Evolutionary conservation across 2,329 filamentous ascomycete species (phyloP), one percentile per base, ranked within the genome.

Genomic region (Aspergillus neoniger): DNA sequence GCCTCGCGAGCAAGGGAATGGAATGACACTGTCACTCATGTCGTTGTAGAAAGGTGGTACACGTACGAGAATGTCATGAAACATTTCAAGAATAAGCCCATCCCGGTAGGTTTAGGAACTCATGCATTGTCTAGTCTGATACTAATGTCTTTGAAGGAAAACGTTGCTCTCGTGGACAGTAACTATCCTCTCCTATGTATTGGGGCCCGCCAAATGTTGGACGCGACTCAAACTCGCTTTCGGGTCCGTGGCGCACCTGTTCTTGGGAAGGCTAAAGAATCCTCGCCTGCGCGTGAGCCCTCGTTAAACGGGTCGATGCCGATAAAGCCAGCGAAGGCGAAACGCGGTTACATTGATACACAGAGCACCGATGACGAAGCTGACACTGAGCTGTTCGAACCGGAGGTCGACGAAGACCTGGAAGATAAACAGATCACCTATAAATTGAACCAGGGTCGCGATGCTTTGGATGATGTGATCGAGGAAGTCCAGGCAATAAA

Each of bases 21-120:
- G 70, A 74, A 75, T 30, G 68, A 73, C 0, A 76, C 76, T 21
- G 85, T 95, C 15, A 96, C 90, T 0, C 91, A 96, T 76, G 79
- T 96, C 52, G 83, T 98, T 60, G 88, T 92, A 1, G 93, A 97
- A 70, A 88, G 86, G 65, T 77, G 77, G 1, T 77, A 95, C 53
- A 79, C 78, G 0, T 93, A 87, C 70, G 75, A 81, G 4, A 85
- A 92, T 59, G 79, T 96, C 6, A 73, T 88, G 57, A 79, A 76
- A 10, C 81, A 85, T 62, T 71, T 59, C 30, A 80, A 5, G 74
- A 80, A 36, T 36, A 3, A 64, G 66, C 2, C 67, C 28, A 36
- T 87, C 52, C 82, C 85, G 21, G 82, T 83, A 66, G 69, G 81
- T 74, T 21, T 12, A 28, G n/a, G 48, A 17, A 43, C 9, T 36